Evolutionary conservation across 441 rosid species (phyloP).

Genomic region (Euphorbia celastroides): DNA sequence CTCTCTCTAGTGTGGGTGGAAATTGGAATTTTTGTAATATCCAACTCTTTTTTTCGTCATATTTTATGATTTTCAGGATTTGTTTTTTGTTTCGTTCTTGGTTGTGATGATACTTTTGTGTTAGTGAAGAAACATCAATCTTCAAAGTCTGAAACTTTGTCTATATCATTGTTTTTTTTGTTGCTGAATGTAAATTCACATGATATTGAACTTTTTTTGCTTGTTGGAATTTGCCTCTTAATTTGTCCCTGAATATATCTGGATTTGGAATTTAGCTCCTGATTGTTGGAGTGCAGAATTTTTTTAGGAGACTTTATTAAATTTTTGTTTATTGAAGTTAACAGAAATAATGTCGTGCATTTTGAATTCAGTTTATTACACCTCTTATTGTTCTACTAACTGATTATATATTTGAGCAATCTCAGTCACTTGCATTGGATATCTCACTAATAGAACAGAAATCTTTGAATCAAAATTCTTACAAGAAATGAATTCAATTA

Average conservation of each 20-base stretch:
- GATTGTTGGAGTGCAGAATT: background rate
- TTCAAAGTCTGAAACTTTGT: constrained; percentile 7
- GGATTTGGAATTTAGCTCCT: background rate
- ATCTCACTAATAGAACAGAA: too few relatives aligned
- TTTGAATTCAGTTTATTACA: too few relatives aligned
- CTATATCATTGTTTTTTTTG: background rate
- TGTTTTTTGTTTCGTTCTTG: constrained; percentile 1
- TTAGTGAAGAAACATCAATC: constrained; percentile 7
- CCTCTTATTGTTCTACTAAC: too few relatives aligned
- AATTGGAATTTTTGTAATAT: constrained; percentile 39
- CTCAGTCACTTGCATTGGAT: too few relatives aligned
- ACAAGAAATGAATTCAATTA: too few relatives aligned
- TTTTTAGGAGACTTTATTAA: background rate
- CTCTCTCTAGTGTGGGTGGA: constrained; percentile 37
- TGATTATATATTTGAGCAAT: too few relatives aligned
- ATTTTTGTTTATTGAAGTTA: background rate
- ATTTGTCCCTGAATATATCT: background rate
- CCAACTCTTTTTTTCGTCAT: constrained; percentile 25
- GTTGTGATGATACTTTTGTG: constrained; percentile 13
- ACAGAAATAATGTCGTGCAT: too few relatives aligned
- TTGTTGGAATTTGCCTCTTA: background rate
- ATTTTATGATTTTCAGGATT: background rate
- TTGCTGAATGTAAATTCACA: background rate
- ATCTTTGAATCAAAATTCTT: too few relatives aligned
- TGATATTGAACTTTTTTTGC: too few relatives aligned